Base-by-base conservation (phyloP, 768 basidiomycete genomes). In the Amylocystis lapponica region DNA sequence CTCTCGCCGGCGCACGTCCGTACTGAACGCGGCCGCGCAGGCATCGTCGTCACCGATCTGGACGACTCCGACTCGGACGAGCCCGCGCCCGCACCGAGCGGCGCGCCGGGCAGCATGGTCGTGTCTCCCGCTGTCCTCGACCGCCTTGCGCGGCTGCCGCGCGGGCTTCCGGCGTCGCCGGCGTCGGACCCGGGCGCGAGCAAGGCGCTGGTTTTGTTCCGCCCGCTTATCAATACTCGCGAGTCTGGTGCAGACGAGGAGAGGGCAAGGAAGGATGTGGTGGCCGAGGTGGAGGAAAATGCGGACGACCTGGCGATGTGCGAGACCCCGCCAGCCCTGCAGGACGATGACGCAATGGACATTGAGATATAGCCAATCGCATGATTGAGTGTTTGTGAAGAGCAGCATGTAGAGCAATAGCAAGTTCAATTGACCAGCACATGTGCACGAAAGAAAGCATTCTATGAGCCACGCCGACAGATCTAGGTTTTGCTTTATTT, bases 11-110 rank as follows among this genome's bases (percentile, higher is more conserved):
- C 9, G 41, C 41, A 22, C 43, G 21, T 19, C 34, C 35, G n/a
- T n/a, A n/a, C n/a, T n/a, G n/a, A n/a, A n/a, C n/a, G n/a, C n/a
- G n/a, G 12, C 31, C 14, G n/a, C 16, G 21, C 56, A 83, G 82
- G 81, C 30, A 81, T 85, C 49, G 68, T 85, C 22, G 69, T 85
- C 26, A 81, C 79, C 12, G 59, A 69, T 31, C 71, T 76, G 29
- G 68, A 71, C 29, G 66, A 70, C 41, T 47, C 66, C 2, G 66
- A 71, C 23, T 58, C 63, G 17, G 62, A 49, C 16, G 58, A 64
- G 8, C 38, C 50, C 17, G 30, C 36, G 17, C 59, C 62, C 19
- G 60, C 41, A 20, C 50, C 61, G 8, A 36, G 52, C 12, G 29
- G 31, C 13, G 45, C 38, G 23, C 22, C 30, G 13, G 25, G 38